Evolutionary conservation across 2,329 filamentous ascomycete genomes (phyloP), one percentile per base, ranked within the genome.

Genomic region (Cladobotryum mycophilum): DNA sequence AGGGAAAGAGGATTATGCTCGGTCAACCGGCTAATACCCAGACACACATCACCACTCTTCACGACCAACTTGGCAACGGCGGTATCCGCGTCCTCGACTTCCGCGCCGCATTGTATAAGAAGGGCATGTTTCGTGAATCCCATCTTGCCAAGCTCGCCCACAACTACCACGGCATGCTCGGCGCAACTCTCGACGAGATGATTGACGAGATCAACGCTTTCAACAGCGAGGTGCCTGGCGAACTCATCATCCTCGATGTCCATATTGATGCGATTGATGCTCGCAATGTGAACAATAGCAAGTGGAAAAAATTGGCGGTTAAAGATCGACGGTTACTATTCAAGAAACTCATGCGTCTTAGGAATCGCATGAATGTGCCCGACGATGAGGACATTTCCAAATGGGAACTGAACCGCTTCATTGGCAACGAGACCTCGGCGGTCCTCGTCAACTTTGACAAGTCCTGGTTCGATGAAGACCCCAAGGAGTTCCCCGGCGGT

Each of bases 231-330:
- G 42, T 57, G 18, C 65, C 65, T 3, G 66, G 66, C 11, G 66
- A 69, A 53, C 56, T 68, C 42, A 57, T 64, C 58, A 67, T 69
- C 49, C 57, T 58, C 49, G 66, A 69, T 45, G 51, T 69, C 12
- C 56, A 64, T 35, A 41, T 53, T 30, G 8, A 17, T 5, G 30
- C 15, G 15, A 7, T 20, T 9, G 36, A 49, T 4, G 52, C 36
- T n/a, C 43, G 37, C 42, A 48, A 47, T 6, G 15, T 12, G 4
- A 38, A 45, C 2, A 15, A 41, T 13, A 45, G 42, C 11, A 12
- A n/a, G 6, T 56, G 37, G n/a, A 14, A 35, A 4, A 3, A 12
- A 1, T 38, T 59, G 15, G 18, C 49, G 14, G 30, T 45, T 8
- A 8, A 15, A 6, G 56, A 55, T 1, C 53, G 51, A 2, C 38